Evolutionary conservation across 164 flowering plant genomes (phyloP), one percentile per base, ranked within the genome.

Genomic region (Santalum album): DNA sequence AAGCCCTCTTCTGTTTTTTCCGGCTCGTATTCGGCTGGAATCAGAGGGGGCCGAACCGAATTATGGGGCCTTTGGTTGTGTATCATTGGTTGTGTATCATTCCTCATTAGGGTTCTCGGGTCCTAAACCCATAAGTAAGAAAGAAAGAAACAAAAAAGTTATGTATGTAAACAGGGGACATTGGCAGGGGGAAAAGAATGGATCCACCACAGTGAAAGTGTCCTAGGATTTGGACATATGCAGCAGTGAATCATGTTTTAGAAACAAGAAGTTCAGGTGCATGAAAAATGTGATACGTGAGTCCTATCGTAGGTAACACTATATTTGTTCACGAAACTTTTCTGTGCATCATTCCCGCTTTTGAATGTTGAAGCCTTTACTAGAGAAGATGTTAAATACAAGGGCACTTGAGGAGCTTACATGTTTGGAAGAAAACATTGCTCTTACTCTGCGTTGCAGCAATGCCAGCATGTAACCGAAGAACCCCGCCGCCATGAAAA

Each of bases 401-500:
- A 21, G 12, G 1, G 12, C 7, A 15, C 12, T 5, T 22, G 34
- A 15, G 17, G 24, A 17, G 51, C 72, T 64, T 65, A 78, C 84
- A 25, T 62, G 47, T 25, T 63, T 35, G 6, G 72, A 69, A 35
- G 80, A 79, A 61, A 79, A 73, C 60, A 79, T 54, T 3, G 80
- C 65, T 26, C 27, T 54, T 3, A 79, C 72, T 58, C 80, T 63
- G 24, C 67, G 74, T 60, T 77, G 76, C 55, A 81, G 71, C 70
- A 79, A 57, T 29, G 87, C 83, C 40, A 81, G 57, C 77, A 81
- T 67, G 60, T 76, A 81, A 21, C 87, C 87, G 26, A 75, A 75
- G 54, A 81, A 75, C 5, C 17, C 68, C 39, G 82, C 84, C 12
- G 72, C 80, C 51, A 52, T 66, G 29, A 81, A 78, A 55, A 73